Percentiles rank a stretch among this genome's conserved stretches.
Conservation (phyloP, 768 basidiomycete species). For the Boletus eberwhitei region DNA sequence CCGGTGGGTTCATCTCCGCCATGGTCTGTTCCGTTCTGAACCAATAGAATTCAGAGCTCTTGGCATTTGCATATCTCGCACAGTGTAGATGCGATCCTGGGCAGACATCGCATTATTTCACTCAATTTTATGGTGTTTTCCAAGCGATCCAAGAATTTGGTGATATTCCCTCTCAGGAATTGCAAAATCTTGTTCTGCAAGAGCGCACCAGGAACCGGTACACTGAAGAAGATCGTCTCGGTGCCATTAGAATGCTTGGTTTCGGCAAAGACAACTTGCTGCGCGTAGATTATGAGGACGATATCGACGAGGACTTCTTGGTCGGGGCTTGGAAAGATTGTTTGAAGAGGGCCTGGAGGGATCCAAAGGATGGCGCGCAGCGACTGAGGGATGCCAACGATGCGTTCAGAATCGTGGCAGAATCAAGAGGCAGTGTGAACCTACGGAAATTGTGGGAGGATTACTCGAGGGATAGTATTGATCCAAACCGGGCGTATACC, state of each 20-base stretch:
- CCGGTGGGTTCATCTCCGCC: constrained; percentile 42
- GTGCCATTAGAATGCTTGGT: constrained; percentile 53
- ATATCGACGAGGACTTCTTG: constrained; percentile 67
- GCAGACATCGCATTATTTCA: constrained; percentile 62
- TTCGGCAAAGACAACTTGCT: constrained; percentile 62
- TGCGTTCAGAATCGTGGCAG: constrained; percentile 66
- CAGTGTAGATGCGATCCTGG: constrained; percentile 79
- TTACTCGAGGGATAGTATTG: constrained; percentile 57
- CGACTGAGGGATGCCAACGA: constrained; percentile 57
- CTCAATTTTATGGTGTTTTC: constrained; percentile 51
- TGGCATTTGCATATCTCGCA: constrained; percentile 75
- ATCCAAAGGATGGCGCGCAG: constrained; percentile 41
- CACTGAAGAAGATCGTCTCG: constrained; percentile 49
- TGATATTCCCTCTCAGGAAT: constrained; percentile 41
- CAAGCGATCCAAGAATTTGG: constrained; percentile 47
- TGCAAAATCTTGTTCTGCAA: constrained; percentile 56
- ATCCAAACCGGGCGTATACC: constrained; percentile 65
- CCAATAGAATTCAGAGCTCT: constrained; percentile 46
- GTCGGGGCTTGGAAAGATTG: constrained; percentile 65
- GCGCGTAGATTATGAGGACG: constrained; percentile 65
- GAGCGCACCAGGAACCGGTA: constrained; percentile 68
- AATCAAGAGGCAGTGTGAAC: constrained; percentile 50
- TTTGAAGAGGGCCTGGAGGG: constrained; percentile 54
- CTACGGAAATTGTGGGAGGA: constrained; percentile 52
- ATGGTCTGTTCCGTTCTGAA: background rate